These are phyloP conservation scores for Globisporangium barbulae DNA, from an alignment of 352 stramenopile genomes.

Conservation along the genomic window DNA sequence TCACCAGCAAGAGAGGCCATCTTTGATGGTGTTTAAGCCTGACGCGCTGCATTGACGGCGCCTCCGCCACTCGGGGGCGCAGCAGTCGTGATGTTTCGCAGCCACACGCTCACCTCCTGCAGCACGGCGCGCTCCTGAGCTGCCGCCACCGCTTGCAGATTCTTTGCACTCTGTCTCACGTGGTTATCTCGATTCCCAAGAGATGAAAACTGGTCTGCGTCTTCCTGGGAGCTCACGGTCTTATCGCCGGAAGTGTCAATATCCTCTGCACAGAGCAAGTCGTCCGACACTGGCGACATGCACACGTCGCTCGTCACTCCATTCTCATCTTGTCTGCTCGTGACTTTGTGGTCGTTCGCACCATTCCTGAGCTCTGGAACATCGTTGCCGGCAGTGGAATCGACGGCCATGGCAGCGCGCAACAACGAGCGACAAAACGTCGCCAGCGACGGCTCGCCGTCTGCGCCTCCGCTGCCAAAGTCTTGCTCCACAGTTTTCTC, in stretches of 20 bases:
- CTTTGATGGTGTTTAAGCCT: neutral
- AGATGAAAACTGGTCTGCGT: neutral
- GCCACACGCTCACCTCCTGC: slow-evolving; percentile 77
- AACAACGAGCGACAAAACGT: slow-evolving; percentile 59
- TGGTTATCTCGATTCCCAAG: slow-evolving; percentile 5
- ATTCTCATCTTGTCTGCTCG: slow-evolving; percentile 2
- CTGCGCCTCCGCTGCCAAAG: slow-evolving; percentile 20
- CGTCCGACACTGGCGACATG: slow-evolving; percentile 40
- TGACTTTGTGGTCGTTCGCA: neutral
- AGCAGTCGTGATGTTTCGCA: slow-evolving; percentile 46
- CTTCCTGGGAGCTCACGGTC: slow-evolving; percentile 10
- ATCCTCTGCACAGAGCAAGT: slow-evolving; percentile 65
- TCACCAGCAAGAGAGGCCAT: neutral
- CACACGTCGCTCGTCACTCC: slow-evolving; percentile 8
- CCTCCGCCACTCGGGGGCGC: neutral
- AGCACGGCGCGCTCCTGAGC: slow-evolving; percentile 76
- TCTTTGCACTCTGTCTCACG: slow-evolving; percentile 1
- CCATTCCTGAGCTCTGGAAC: neutral
- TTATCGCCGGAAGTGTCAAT: slow-evolving; percentile 41
- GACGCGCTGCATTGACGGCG: neutral
- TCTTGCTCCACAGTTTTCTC: slow-evolving; percentile 35
- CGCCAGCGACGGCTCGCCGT: slow-evolving; percentile 20
- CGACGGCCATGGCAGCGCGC: slow-evolving; percentile 39
- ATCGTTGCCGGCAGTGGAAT: slow-evolving; percentile 13
- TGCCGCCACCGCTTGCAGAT: slow-evolving; percentile 21